These are phyloP conservation scores for Fusarium haematococcum DNA, from an alignment of 2,329 filamentous ascomycete species.

Conservation along the genomic window DNA sequence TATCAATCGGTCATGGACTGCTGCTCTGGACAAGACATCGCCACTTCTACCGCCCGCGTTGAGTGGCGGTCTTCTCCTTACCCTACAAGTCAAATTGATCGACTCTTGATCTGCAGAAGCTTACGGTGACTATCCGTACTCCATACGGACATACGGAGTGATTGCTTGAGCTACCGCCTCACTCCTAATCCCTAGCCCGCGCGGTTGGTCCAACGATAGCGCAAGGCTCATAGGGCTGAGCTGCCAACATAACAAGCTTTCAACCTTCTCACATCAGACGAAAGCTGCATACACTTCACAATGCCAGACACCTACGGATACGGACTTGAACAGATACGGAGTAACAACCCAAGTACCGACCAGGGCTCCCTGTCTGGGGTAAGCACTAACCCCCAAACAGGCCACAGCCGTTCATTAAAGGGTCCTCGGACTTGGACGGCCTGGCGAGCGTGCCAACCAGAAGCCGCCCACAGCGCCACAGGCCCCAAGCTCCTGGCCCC, in stretches of 20 bases:
- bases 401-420: not conserved
- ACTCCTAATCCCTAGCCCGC: not conserved
- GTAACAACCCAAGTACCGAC: not conserved
- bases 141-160: not conserved
- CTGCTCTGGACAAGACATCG: not conserved
- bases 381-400: slow-evolving; percentile 17
- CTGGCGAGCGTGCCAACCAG: not conserved
- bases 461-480: not conserved
- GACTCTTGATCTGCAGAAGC: not conserved
- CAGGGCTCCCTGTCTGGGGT: slow-evolving; percentile 1
- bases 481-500: not conserved
- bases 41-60: not conserved
- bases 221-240: not conserved
- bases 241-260: not conserved
- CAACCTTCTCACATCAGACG: not conserved
- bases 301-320: not conserved
- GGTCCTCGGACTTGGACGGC: not conserved
- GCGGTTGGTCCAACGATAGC: not conserved
- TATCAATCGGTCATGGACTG: not conserved
- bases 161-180: not conserved
- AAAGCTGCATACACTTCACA: not conserved
- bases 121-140: not conserved
- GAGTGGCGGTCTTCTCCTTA: not conserved
- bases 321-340: not conserved
- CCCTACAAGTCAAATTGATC: not conserved